A percentile compares a stretch with the other conserved stretches of the same genome.
These are phyloP conservation scores for Coemansia sp. DNA, from an alignment of 192 early-diverging fungal genomes.

Conservation along the genomic window DNA sequence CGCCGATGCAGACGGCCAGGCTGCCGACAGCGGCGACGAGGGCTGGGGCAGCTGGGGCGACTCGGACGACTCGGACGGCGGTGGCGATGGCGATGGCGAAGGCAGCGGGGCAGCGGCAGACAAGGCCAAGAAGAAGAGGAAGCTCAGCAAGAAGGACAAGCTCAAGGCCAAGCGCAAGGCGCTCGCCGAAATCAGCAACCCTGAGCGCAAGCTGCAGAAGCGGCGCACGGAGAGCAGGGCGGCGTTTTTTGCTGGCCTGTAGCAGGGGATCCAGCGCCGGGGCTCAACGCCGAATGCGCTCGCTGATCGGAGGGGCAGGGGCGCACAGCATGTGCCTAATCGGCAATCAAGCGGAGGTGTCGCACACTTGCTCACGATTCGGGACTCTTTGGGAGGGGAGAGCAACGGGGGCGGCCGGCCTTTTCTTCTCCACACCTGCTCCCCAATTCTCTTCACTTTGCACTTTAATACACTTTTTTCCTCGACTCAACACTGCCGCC, in stretches of 20 bases:
- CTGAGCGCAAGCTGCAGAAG: slow-evolving; percentile 4
- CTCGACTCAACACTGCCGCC: too few relatives aligned
- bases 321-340: background rate
- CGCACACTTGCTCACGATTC: too few relatives aligned
- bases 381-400: too few relatives aligned
- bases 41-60: slow-evolving; percentile 31
- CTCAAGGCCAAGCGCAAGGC: slow-evolving; percentile 26
- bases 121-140: slow-evolving; percentile 10
- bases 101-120: too few relatives aligned
- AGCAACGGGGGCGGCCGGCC: too few relatives aligned
- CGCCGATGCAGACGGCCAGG: background rate
- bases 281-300: too few relatives aligned
- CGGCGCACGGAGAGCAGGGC: slow-evolving; percentile 1
- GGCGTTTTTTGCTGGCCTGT: slow-evolving; percentile 38
- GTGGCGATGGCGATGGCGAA: slow-evolving; percentile 4
- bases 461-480: background rate
- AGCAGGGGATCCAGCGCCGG: too few relatives aligned
- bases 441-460: background rate
- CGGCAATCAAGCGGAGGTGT: too few relatives aligned
- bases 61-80: slow-evolving; percentile 26
- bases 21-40: background rate
- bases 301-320: too few relatives aligned
- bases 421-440: background rate
- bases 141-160: slow-evolving; percentile 13
- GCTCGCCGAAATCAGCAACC: slow-evolving; percentile 7